Percentiles rank a stretch among this genome's conserved stretches.
Evolutionary conservation across 2,329 filamentous ascomycete genomes (phyloP).

Genomic region (Beauveria pseudobassiana): DNA sequence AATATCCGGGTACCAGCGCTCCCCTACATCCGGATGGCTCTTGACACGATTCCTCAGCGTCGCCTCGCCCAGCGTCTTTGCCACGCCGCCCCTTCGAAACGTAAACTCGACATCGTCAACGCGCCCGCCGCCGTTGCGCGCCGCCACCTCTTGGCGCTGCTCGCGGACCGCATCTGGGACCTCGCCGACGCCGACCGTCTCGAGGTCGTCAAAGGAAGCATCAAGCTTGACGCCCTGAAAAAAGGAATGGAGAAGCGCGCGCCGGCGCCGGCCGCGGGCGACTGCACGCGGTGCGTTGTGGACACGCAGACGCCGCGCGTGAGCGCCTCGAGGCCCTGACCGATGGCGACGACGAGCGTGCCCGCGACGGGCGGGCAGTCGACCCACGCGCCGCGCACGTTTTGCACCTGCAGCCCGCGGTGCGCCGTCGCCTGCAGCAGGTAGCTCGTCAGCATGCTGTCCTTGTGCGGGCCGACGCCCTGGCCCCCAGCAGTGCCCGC

Average conservation of each 20-base stretch:
- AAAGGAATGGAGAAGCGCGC: slow-evolving; percentile 76
- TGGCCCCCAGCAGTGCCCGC: slow-evolving; percentile 36
- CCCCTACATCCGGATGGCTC: slow-evolving; percentile 80
- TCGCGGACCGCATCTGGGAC: slow-evolving; percentile 56
- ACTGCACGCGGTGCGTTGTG: slow-evolving; percentile 79
- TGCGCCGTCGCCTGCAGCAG: slow-evolving; percentile 74
- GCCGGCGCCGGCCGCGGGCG: slow-evolving; percentile 60
- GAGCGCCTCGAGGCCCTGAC: slow-evolving; percentile 78
- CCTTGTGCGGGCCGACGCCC: slow-evolving; percentile 73
- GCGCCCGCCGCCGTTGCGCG: slow-evolving; percentile 48
- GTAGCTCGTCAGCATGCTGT: slow-evolving; percentile 76
- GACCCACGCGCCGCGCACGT: slow-evolving; percentile 70
- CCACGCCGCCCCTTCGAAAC: slow-evolving; percentile 61
- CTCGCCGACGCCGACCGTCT: slow-evolving; percentile 44
- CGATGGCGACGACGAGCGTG: slow-evolving; percentile 80
- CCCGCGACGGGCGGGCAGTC: slow-evolving; percentile 69
- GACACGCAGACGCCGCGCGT: slow-evolving; percentile 75
- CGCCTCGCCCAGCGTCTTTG: slow-evolving; percentile 69
- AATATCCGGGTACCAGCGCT: slow-evolving; percentile 68
- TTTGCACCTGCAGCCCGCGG: slow-evolving; percentile 74
- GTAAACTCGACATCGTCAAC: slow-evolving; percentile 81
- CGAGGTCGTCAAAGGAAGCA: slow-evolving; percentile 71
- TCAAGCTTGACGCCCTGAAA: slow-evolving; percentile 81
- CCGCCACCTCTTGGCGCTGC: slow-evolving; percentile 52
- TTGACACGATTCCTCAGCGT: slow-evolving; percentile 79